These are phyloP conservation scores for Boletus vermiculosoides DNA, from an alignment of 768 basidiomycete genomes.

Conservation along the genomic window DNA sequence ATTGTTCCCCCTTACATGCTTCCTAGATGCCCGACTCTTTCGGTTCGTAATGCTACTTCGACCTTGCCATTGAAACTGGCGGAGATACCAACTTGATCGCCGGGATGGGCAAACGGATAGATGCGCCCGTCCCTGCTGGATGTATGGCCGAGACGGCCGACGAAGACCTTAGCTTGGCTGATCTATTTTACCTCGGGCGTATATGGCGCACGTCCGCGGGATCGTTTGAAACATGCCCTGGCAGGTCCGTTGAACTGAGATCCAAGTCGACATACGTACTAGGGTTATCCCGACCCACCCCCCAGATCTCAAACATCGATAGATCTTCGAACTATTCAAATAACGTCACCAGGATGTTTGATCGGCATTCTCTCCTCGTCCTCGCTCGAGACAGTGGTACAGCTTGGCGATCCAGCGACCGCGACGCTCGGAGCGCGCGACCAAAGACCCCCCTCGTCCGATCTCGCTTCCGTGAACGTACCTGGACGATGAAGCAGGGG, in stretches of 20 bases:
- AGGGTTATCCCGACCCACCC: neutral
- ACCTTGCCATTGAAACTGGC: neutral
- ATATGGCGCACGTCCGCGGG: neutral
- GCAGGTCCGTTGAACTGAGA: neutral
- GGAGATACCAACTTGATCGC: neutral
- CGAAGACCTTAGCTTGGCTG: neutral
- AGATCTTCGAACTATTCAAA: neutral
- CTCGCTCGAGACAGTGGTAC: neutral
- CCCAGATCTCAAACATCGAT: neutral
- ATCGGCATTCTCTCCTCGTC: neutral
- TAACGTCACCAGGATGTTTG: neutral
- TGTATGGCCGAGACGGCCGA: neutral
- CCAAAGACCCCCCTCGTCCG: no score
- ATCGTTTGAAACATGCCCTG: neutral
- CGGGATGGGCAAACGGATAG: neutral
- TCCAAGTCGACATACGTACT: neutral
- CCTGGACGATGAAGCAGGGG: neutral
- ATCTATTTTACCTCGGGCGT: neutral
- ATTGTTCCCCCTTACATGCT: no score
- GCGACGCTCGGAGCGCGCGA: neutral
- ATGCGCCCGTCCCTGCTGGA: neutral
- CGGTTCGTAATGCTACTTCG: neutral
- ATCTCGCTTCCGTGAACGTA: neutral
- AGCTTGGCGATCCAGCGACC: neutral
- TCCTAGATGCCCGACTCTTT: no score